Evolutionary conservation across 176 grass and related monocot genomes (phyloP), one percentile per base, ranked within the genome.

Genomic region (Oryza meridionalis): DNA sequence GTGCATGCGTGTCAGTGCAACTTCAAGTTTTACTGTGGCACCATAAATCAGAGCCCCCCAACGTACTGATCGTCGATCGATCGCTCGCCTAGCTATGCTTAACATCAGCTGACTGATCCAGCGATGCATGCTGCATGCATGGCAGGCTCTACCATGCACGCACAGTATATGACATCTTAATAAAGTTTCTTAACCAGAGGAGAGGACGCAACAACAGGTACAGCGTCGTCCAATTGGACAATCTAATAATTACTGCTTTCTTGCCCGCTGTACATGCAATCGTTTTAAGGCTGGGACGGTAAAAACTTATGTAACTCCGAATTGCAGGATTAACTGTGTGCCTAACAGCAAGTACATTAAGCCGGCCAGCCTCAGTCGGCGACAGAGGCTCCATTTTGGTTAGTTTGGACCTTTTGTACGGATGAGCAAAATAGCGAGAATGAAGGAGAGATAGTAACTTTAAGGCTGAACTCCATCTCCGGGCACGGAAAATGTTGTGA

Each of bases 11-110:
- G 67, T 68, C 84, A 77, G 82, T 13, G 69, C 64, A 81, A 21
- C 82, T 70, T 73, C 59, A 74, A 86, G 84, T 86, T 26, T 12
- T 19, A 66, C 74, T 78, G 74, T 59, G 10, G 72, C 24, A 32
- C 53, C 53, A 78, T 73, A 82, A 86, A 77, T 29, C 77, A 40
- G 65, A 55, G 26, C 24, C 13, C 9, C 9, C 66, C 26, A 44
- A 47, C 14, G 70, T 35, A 65, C 65, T 47, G 70, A 83, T 65
- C 78, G 78, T 58, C 58, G 4, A 59, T 42, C 46, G 78, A 69
- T 51, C 63, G 16, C 5, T 51, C 63, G 6, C 5, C 51, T 17
- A 17, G 45, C 14, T 11, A 38, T 37, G 16, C 43, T 42, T 68
- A 22, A 33, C 4, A 7, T 33, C 58, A 25, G 37, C 17, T 66